Percentiles rank a stretch among this genome's conserved stretches.
These are phyloP conservation scores for Alternaria ventricosa DNA, from an alignment of 2,329 filamentous ascomycete genomes.

Conservation along the genomic window DNA sequence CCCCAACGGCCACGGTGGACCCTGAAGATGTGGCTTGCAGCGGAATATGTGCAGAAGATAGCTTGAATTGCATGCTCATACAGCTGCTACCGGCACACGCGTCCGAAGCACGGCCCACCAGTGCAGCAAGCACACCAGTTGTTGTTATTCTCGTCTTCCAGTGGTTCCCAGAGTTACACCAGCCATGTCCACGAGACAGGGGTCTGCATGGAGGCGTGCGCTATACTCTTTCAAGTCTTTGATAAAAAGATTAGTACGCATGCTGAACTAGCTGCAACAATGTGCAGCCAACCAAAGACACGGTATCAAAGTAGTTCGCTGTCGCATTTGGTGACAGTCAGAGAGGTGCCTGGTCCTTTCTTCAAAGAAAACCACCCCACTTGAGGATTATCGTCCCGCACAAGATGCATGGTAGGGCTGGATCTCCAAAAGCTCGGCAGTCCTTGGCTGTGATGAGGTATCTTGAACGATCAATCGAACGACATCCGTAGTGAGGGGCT, in stretches of 20 bases:
- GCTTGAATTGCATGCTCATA: constrained; percentile 17
- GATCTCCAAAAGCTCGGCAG: neutral
- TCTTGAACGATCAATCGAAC: neutral
- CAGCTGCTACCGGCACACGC: constrained; percentile 30
- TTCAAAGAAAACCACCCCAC: constrained; percentile 10
- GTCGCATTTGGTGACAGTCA: constrained; percentile 19
- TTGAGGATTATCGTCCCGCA: constrained; percentile 19
- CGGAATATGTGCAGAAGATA: constrained; percentile 34
- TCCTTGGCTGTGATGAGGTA: neutral
- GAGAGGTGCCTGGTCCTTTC: constrained; percentile 6
- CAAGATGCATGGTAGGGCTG: constrained; percentile 20
- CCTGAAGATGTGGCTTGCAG: constrained; percentile 25
- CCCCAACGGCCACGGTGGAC: constrained; percentile 33
- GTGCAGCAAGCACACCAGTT: constrained; percentile 33
- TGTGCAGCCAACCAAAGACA: constrained; percentile 11
- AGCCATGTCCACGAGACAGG: constrained; percentile 23
- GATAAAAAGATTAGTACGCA: constrained; percentile 38
- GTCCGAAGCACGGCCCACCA: constrained; percentile 32
- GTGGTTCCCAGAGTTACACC: constrained; percentile 39
- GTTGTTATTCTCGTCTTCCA: constrained; percentile 43
- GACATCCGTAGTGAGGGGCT: neutral
- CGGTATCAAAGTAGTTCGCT: constrained; percentile 30
- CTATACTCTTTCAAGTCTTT: constrained; percentile 37
- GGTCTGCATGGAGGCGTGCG: constrained; percentile 30
- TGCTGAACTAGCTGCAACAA: constrained; percentile 14